phyloP scores from a whole-genome alignment of 164 flowering plant genomes.

The Tetrastigma voinierianum region DNA sequence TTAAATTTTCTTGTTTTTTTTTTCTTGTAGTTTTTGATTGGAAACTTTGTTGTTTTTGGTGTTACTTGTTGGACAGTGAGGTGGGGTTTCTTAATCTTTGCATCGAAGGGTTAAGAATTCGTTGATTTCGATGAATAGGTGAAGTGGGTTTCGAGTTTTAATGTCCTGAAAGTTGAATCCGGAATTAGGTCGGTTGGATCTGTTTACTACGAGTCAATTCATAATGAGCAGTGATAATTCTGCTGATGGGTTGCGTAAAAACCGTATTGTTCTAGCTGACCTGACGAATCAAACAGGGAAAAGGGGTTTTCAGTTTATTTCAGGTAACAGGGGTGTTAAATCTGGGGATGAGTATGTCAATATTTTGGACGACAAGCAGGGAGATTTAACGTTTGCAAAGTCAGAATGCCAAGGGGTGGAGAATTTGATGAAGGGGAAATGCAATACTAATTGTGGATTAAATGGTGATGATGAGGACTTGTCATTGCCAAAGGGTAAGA shows the following conservation, averaged over 20 bases:
- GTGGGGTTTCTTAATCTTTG: neutral
- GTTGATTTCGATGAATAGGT: neutral
- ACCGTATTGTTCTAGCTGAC: slow-evolving; percentile 49
- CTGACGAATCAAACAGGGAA: slow-evolving; percentile 54
- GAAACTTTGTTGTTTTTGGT: neutral
- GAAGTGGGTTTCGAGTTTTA: neutral
- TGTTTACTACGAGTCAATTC: neutral
- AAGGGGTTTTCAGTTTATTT: slow-evolving; percentile 30
- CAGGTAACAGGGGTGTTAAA: slow-evolving; percentile 10
- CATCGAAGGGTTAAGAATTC: too few species aligned
- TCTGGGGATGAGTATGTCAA: slow-evolving; percentile 19
- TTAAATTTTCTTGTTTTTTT: too few species aligned
- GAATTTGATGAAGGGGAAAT: slow-evolving; percentile 25
- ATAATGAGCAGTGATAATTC: slow-evolving; percentile 36
- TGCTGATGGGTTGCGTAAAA: slow-evolving; percentile 13
- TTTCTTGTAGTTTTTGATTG: too few species aligned
- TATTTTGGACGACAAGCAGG: slow-evolving; percentile 6
- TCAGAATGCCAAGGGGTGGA: slow-evolving; percentile 28
- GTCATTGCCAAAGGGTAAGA: slow-evolving; percentile 15
- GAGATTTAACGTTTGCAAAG: slow-evolving; percentile 20
- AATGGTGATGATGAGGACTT: neutral
- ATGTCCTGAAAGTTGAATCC: neutral
- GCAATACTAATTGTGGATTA: slow-evolving; percentile 8
- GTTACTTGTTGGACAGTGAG: too few species aligned
- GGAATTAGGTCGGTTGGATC: neutral